Percentiles rank a stretch among this genome's conserved stretches.
phyloP scores from a whole-genome alignment of 352 stramenopile genomes.

The Phytophthora parvispora region DNA sequence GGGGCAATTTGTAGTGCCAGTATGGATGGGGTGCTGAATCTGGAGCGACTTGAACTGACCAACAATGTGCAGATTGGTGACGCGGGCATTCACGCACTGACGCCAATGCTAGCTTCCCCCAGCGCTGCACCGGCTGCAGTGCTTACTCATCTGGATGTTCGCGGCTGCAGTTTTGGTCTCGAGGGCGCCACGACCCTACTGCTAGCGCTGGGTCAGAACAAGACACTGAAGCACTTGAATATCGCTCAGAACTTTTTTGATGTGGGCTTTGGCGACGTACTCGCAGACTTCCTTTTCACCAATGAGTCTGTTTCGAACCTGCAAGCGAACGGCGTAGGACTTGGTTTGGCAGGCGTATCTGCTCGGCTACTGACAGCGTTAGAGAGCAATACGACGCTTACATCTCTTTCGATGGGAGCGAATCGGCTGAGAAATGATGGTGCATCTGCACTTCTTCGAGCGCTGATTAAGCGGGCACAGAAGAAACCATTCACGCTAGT shows the following conservation, averaged over 20 bases:
- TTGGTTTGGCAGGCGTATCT: conserved; percentile 64
- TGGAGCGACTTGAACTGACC: conserved; percentile 67
- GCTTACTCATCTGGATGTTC: conserved; percentile 73
- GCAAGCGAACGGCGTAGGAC: conserved; percentile 71
- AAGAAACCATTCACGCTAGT: conserved; percentile 53
- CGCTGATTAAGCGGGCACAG: conserved; percentile 56
- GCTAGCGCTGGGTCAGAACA: conserved; percentile 62
- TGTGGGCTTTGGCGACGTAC: conserved; percentile 66
- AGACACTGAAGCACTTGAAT: conserved; percentile 65
- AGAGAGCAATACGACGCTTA: conserved; percentile 55
- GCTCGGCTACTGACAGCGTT: conserved; percentile 57
- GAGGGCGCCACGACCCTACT: conserved; percentile 71
- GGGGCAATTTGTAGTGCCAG: conserved; percentile 53
- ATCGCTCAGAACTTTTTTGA: conserved; percentile 85
- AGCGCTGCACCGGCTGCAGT: conserved; percentile 15
- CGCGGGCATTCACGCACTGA: conserved; percentile 64
- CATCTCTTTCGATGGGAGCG: conserved; percentile 64
- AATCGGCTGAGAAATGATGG: conserved; percentile 80
- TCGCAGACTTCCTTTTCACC: conserved; percentile 70
- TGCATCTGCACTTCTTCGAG: conserved; percentile 52
- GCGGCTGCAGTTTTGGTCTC: conserved; percentile 74
- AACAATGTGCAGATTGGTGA: conserved; percentile 80
- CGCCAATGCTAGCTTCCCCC: conserved; percentile 65
- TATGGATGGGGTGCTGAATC: conserved; percentile 55
- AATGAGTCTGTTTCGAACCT: conserved; percentile 65